Evolutionary conservation across 495 filamentous ascomycete genomes (phyloP), one percentile per base, ranked within the genome.

Genomic region (Penicillium bialowiezense): DNA sequence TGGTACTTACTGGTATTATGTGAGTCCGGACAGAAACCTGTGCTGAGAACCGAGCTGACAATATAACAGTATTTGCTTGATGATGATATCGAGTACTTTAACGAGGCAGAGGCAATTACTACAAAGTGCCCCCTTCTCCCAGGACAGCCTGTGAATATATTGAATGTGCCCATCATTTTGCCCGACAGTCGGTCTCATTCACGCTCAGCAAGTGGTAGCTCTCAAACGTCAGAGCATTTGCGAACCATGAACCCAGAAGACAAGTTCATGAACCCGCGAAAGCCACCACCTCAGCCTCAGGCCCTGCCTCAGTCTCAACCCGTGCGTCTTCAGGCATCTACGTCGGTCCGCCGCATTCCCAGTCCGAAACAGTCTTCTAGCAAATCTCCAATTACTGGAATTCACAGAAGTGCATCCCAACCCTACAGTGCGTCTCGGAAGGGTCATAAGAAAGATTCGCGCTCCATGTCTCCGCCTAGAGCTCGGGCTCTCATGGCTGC

Each of bases 1-100:
- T 21, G 83, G 83, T n/a, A 90, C 83, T 7, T 96, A 96, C 69
- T 95, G 91, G 80, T 96, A 95, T 72, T 95, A 91, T 70, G 90
- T 93, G 69, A 70, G 89, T 63, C 35, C 12, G 12, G 29, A 32
- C 3, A 13, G 5, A 12, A 10, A 10, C 29, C 12, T 32, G n/a
- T n/a, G 12, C 29, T 12, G 23, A 15, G 39, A 28, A 26, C 20
- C 14, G 33, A 60, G 33, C 65, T 50, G 7, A 43, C 46, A 39
- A 50, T 3, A 24, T 28, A 44, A 46, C 55, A 95, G 88, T 96
- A 95, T 62, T 76, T 87, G 56, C 59, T 95, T 32, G 83, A 95
- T 65, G 82, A 84, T 43, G 81, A 86, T 33, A 69, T 82, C 36
- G 89, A 95, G 65, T 77, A 77, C 50, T 82, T 87, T 67, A 88